Base-by-base conservation (phyloP, 495 filamentous ascomycete genomes). In the Rusavskia elegans region DNA sequence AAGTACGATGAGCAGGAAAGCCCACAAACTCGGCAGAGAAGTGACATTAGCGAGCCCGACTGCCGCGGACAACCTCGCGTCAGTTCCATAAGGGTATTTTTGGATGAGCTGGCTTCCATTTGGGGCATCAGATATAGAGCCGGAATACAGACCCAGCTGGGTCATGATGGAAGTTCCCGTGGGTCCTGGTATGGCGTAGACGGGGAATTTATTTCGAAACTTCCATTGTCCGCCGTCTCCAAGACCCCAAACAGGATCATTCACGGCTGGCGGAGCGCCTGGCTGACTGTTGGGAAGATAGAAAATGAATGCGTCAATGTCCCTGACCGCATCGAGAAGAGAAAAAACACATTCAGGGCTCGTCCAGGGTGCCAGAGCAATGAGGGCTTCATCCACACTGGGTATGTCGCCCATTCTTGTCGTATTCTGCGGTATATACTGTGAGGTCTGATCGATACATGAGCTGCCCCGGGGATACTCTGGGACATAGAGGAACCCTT, bases 301-400 rank as follows among this genome's bases (percentile, higher is more conserved):
- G 60, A 92, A 87, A 8, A 97, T 63, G 56, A 96, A 79, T 0
- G 77, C 85, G 36, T 74, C 65, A 14, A 75, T 72, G 30, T 77
- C 77, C 5, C 67, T 68, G 11, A 84, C 83, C 20, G 84, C 73
- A 11, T 68, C 62, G 27, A 96, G 64, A 61, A 84, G 95, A 32
- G 78, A 73, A 40, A 69, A 63, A 9, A 84, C 80, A 55, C 90
- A 97, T 20, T 76, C 64, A 2, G 65, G 67, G 41, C 71, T 82
- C 32, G 89, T 71, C 90, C 90, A 96, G n/a, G 90, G 90, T 9
- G 83, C 88, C n/a, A 95, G 65, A 19, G 80, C 89, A 39, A 95
- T 77, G n/a, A 81, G 73, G 4, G 78, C 70, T 52, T 75, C 74
- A 30, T 68, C 53, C n/a, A 20, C 11, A 8, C n/a, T 21, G 39